Percentiles rank a stretch among this genome's conserved stretches.
Evolutionary conservation across 345 rosid genomes (phyloP).

Genomic region (Corchorus capsularis): DNA sequence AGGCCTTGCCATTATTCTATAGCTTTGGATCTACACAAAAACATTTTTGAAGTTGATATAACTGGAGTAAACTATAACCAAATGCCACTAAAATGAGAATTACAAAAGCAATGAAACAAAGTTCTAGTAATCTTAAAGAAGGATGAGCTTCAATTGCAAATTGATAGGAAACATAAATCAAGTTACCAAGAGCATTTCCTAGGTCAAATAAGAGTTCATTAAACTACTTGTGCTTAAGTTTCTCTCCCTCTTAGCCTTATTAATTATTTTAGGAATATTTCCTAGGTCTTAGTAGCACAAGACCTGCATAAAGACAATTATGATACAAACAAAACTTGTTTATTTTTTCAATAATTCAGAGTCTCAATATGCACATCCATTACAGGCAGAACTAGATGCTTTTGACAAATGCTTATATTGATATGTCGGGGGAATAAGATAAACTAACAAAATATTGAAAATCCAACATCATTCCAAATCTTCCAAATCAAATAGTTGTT

Average conservation of each 20-base stretch:
- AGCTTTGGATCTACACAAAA: constrained; percentile 52
- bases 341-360: background rate
- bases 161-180: background rate
- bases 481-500: too few relatives aligned
- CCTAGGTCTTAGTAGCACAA: constrained; percentile 42
- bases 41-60: background rate
- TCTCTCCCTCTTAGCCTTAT: constrained; percentile 87
- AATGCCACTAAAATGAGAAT: background rate
- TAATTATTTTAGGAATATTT: constrained; percentile 71
- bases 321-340: constrained; percentile 6
- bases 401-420: background rate
- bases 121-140: background rate
- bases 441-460: too few relatives aligned
- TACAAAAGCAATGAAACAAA: background rate
- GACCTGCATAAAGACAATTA: constrained; percentile 42
- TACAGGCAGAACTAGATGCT: background rate
- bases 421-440: background rate
- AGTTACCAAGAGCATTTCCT: constrained; percentile 71
- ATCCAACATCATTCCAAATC: too few relatives aligned
- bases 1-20: constrained; percentile 84
- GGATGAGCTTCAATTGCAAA: background rate
- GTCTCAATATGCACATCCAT: background rate
- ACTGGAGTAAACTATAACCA: background rate
- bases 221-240: constrained; percentile 89
- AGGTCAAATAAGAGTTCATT: constrained; percentile 85